A percentile compares a stretch with the other conserved stretches of the same genome.
Evolutionary conservation across 2,329 filamentous ascomycete species (phyloP).

Genomic region (Fusarium sp.): DNA sequence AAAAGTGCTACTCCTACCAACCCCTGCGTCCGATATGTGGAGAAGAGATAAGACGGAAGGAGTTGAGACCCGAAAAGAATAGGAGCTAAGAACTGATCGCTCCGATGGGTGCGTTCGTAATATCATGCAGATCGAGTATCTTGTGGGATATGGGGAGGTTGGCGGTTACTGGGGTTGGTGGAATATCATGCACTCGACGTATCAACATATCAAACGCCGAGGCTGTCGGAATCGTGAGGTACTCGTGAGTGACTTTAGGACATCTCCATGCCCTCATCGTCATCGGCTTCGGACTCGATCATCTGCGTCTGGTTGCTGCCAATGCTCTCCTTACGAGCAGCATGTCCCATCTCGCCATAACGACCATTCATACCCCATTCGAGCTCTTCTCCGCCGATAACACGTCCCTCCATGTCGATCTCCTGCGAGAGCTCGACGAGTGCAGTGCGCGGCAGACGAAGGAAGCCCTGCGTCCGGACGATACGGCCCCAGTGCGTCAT

Average conservation of each 20-base stretch:
- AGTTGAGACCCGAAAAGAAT: constrained; percentile 1
- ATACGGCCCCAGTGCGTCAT: constrained; percentile 95
- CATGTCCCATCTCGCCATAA: constrained; percentile 55
- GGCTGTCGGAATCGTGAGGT: background rate
- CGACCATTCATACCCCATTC: constrained; percentile 63
- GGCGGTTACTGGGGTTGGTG: background rate
- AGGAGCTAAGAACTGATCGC: background rate
- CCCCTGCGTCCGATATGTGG: constrained; percentile 2
- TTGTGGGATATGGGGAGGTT: constrained; percentile 10
- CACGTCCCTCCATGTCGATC: constrained; percentile 90
- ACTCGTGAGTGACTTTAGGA: constrained; percentile 44
- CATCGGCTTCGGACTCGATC: constrained; percentile 67
- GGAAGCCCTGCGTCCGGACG: constrained; percentile 88
- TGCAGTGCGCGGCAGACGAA: constrained; percentile 79
- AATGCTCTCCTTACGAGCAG: constrained; percentile 67
- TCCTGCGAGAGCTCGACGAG: constrained; percentile 94
- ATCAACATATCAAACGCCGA: background rate
- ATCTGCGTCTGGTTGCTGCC: constrained; percentile 68
- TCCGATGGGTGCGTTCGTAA: constrained; percentile 12
- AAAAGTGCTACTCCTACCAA: constrained; percentile 7
- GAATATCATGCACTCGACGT: constrained; percentile 1
- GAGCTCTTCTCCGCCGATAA: constrained; percentile 88
- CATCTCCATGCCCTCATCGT: constrained; percentile 73
- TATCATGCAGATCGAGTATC: constrained; percentile 18
- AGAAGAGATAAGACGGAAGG: constrained; percentile 2